phyloP scores from a whole-genome alignment of 208 protist genomes.

The Leishmania amazonensis region DNA sequence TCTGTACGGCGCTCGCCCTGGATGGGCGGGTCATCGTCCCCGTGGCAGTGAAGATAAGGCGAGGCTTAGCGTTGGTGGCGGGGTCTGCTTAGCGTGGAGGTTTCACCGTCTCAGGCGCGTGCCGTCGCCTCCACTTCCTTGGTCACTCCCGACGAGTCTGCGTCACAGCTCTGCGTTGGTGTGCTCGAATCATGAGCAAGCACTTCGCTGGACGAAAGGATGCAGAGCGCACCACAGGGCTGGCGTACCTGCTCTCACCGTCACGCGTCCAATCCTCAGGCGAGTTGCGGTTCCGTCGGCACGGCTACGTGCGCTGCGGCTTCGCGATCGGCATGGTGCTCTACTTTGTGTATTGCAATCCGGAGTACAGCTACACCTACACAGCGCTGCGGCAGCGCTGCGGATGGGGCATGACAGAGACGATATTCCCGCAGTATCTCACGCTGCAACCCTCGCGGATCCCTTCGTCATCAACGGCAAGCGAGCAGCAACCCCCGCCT shows the following conservation, averaged over 20 bases:
- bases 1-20: neutral
- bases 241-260: slow-evolving; percentile 65
- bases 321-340: slow-evolving; percentile 37
- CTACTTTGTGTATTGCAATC: slow-evolving; percentile 92
- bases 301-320: slow-evolving; percentile 50
- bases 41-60: neutral
- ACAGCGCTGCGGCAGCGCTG: slow-evolving; percentile 45
- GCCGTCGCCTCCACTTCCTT: neutral
- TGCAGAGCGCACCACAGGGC: slow-evolving; percentile 37
- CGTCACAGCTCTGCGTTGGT: neutral
- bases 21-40: no score
- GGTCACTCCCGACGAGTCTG: neutral
- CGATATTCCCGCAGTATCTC: slow-evolving; percentile 71
- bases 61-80: no score
- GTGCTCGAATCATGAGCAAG: slow-evolving; percentile 44
- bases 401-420: slow-evolving; percentile 40
- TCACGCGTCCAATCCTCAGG: slow-evolving; percentile 36
- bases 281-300: slow-evolving; percentile 61
- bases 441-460: slow-evolving; percentile 23
- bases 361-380: slow-evolving; percentile 77
- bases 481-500: neutral
- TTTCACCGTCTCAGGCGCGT: no score
- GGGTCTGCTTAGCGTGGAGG: neutral
- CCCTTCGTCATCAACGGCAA: neutral
- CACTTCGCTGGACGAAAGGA: slow-evolving; percentile 57